phyloP scores from a whole-genome alignment of 768 basidiomycete genomes.

The Rhizopogon vesiculosus region DNA sequence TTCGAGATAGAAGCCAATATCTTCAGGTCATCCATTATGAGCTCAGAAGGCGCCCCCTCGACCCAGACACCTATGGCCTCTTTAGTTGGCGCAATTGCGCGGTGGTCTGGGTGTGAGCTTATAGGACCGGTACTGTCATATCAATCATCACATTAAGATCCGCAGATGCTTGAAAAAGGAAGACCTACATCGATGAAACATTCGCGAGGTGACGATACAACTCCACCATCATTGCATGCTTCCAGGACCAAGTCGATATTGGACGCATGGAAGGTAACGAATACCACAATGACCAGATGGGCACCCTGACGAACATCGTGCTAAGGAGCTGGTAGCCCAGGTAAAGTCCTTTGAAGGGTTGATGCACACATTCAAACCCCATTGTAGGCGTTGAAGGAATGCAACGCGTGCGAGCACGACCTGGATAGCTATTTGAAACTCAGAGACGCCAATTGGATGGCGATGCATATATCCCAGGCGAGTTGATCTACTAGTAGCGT shows the following conservation, averaged over 20 bases:
- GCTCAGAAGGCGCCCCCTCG: slow-evolving; percentile 21
- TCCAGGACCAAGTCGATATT: slow-evolving; percentile 40
- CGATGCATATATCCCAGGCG: too few species aligned
- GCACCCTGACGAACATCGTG: slow-evolving; percentile 40
- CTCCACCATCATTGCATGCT: slow-evolving; percentile 33
- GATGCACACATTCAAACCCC: slow-evolving; percentile 15
- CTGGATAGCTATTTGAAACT: neutral
- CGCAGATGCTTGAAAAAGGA: neutral
- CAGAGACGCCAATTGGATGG: neutral
- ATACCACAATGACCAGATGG: slow-evolving; percentile 41
- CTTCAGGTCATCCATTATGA: slow-evolving; percentile 26
- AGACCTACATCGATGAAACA: slow-evolving; percentile 16
- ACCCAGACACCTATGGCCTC: slow-evolving; percentile 27
- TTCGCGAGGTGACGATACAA: slow-evolving; percentile 26
- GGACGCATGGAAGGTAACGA: slow-evolving; percentile 34
- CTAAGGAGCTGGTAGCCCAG: slow-evolving; percentile 36
- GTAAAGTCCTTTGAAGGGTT: slow-evolving; percentile 48
- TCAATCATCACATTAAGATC: neutral
- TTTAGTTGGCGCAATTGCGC: slow-evolving; percentile 4
- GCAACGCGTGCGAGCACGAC: too few species aligned
- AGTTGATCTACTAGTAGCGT: too few species aligned
- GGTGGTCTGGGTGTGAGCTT: slow-evolving; percentile 5
- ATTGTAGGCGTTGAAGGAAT: slow-evolving; percentile 1
- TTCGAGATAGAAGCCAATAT: slow-evolving; percentile 25
- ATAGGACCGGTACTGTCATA: slow-evolving; percentile 7